These are phyloP conservation scores for Rhodotorula paludigena DNA, from an alignment of 768 basidiomycete genomes.

Conservation along the genomic window DNA sequence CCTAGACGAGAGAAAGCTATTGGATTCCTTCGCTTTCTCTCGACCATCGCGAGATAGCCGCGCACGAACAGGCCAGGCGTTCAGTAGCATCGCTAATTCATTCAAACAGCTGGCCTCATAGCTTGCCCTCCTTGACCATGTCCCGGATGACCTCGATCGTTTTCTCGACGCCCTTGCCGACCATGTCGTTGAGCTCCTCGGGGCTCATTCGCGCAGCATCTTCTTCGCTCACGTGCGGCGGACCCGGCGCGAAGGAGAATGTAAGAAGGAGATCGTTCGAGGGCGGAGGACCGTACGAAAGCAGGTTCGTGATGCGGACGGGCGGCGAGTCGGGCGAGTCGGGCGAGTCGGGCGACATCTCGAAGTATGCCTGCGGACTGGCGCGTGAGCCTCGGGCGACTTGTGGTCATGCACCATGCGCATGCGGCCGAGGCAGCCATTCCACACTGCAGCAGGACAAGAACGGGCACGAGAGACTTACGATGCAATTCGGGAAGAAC, in stretches of 20 bases:
- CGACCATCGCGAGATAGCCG: no score
- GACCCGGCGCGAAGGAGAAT: conserved; percentile 7
- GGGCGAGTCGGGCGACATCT: background rate
- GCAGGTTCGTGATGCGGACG: conserved; percentile 20
- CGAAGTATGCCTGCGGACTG: conserved; percentile 12
- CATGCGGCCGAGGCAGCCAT: no score
- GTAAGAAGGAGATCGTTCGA: conserved; percentile 28
- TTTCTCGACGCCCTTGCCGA: conserved; percentile 16
- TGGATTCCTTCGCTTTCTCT: no score
- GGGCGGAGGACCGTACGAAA: conserved; percentile 25
- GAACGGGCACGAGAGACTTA: conserved; percentile 1
- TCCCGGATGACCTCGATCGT: conserved; percentile 7
- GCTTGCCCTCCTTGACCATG: conserved; percentile 19
- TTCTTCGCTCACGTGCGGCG: conserved; percentile 1
- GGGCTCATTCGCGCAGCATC: background rate
- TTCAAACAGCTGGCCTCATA: no score
- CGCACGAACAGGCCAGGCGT: no score
- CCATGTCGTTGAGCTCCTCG: conserved; percentile 16
- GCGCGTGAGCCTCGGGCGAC: background rate
- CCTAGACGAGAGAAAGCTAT: no score
- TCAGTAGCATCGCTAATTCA: no score
- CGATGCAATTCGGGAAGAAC: conserved; percentile 1
- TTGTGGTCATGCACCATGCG: no score
- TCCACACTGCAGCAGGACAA: no score
- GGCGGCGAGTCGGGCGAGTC: background rate